phyloP scores from a whole-genome alignment of 306 rosid species.

The Cyamopsis tetragonoloba region DNA sequence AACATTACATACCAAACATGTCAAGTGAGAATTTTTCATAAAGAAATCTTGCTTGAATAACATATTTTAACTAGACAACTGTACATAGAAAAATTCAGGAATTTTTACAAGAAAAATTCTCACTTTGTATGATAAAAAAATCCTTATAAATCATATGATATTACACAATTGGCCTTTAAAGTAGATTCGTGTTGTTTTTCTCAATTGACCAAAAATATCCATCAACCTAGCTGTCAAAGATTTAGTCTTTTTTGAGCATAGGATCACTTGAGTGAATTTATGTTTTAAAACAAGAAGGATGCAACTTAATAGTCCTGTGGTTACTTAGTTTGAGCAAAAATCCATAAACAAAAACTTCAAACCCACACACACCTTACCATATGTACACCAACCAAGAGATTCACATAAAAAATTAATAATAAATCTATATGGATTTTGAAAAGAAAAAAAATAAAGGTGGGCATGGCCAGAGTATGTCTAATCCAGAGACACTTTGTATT shows the following conservation, averaged over 20 bases:
- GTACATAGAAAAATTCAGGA: too few relatives aligned
- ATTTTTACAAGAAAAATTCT: too few relatives aligned
- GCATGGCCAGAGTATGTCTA: neutral
- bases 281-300: neutral
- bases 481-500: slow-evolving; percentile 24
- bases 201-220: too few relatives aligned
- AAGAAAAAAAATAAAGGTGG: slow-evolving; percentile 24
- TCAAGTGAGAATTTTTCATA: too few relatives aligned
- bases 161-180: neutral
- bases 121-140: too few relatives aligned
- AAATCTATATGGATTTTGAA: neutral
- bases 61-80: too few relatives aligned
- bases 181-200: too few relatives aligned
- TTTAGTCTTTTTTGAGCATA: too few relatives aligned
- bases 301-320: neutral
- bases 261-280: neutral
- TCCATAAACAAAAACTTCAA: neutral
- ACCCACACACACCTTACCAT: neutral
- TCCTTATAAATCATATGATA: neutral
- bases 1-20: too few relatives aligned
- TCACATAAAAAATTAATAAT: neutral
- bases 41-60: too few relatives aligned
- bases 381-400: neutral
- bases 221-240: too few relatives aligned
- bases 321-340: neutral